Conservation (phyloP, 2,329 filamentous ascomycete species). For the Stemphylium vesicarium region DNA sequence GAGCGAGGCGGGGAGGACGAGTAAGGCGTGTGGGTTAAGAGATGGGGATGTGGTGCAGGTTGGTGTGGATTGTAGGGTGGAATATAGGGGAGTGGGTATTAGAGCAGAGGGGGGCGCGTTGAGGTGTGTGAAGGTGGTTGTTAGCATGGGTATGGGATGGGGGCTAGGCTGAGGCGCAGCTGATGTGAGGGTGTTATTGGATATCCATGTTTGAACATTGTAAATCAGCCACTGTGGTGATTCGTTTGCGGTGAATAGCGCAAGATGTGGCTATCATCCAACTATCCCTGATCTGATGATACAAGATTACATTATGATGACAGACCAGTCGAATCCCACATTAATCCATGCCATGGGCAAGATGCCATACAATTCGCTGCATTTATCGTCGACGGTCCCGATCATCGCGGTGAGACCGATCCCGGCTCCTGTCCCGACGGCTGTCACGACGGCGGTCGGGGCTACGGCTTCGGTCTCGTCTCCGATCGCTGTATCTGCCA, state of each 20-base stretch:
- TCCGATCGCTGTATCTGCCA: slow-evolving; percentile 35
- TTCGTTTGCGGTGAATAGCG: not conserved
- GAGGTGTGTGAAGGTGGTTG: not conserved
- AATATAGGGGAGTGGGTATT: too few species aligned
- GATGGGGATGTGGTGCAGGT: not conserved
- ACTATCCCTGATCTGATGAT: not conserved
- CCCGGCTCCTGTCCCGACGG: slow-evolving; percentile 46
- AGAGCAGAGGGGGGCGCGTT: too few species aligned
- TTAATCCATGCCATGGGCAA: not conserved
- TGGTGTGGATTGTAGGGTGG: not conserved
- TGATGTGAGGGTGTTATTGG: too few species aligned
- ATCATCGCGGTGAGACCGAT: slow-evolving; percentile 50
- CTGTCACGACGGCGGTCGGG: slow-evolving; percentile 44
- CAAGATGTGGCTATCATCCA: not conserved
- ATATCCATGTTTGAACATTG: too few species aligned
- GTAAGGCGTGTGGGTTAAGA: not conserved
- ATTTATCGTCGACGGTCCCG: slow-evolving; percentile 39
- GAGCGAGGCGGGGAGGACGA: not conserved
- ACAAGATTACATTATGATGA: not conserved
- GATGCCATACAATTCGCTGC: not conserved
- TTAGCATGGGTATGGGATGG: not conserved
- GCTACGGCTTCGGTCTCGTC: slow-evolving; percentile 39
- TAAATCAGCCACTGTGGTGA: not conserved
- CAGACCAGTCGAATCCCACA: not conserved
- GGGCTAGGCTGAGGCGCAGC: not conserved